These are phyloP conservation scores for Malus sieversii DNA, from an alignment of 306 rosid genomes.

Conservation along the genomic window DNA sequence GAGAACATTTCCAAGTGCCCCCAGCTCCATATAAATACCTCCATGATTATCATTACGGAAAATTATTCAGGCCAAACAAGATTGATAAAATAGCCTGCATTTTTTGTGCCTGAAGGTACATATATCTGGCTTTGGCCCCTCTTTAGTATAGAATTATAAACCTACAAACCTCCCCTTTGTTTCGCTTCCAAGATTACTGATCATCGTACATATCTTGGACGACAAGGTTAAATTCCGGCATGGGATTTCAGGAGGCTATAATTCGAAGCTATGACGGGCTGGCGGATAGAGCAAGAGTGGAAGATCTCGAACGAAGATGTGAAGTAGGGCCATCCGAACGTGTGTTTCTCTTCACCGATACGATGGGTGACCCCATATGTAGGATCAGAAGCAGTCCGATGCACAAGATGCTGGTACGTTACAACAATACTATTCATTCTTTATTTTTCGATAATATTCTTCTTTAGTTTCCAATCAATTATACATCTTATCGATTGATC, in stretches of 20 bases:
- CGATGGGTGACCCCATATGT: constrained; percentile 96
- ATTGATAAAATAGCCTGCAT: neutral
- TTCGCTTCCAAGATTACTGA: neutral
- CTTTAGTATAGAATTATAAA: neutral
- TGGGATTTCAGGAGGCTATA: constrained; percentile 33
- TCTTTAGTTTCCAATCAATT: neutral
- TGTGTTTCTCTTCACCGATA: constrained; percentile 75
- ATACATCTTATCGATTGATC: neutral
- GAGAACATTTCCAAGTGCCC: constrained; percentile 38
- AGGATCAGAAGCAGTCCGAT: constrained; percentile 84
- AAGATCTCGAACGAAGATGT: constrained; percentile 74
- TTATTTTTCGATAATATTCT: neutral
- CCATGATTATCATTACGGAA: constrained; percentile 6
- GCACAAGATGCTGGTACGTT: constrained; percentile 79
- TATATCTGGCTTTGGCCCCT: neutral
- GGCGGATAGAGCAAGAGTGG: constrained; percentile 62
- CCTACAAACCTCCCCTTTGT: neutral
- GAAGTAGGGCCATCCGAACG: constrained; percentile 72
- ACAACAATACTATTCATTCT: neutral
- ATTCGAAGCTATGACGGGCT: constrained; percentile 56
- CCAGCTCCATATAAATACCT: constrained; percentile 31
- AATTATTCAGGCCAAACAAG: neutral
- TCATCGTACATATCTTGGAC: neutral
- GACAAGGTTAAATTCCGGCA: neutral
- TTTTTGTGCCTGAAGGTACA: neutral